Evolutionary conservation across 129 eudicot species (phyloP), one percentile per base, ranked within the genome.

Genomic region (Scalesia atractyloides): DNA sequence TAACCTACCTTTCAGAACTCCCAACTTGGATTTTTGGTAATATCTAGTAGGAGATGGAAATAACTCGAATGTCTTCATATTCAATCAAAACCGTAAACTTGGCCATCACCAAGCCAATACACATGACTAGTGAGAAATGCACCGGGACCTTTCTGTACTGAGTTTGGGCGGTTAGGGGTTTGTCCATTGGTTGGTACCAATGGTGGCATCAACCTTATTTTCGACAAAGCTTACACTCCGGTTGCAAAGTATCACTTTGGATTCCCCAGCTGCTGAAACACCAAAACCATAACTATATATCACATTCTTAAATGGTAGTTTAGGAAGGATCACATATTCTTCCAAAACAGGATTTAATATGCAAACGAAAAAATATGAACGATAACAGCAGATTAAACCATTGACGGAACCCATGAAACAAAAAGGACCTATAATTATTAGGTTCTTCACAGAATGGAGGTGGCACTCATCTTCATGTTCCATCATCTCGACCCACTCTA

Each of bases 301-400:
- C 12, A 0, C 10, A 50, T 4, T 17, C 5, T 6, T 34, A 1
- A 14, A n/a, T 36, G 9, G 68, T 4, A 1, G 50, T 36, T 7
- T 64, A 37, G 50, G 68, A 9, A 61, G 18, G 66, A 5, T 51
- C 20, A 51, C 6, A 51, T 51, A 51, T 51, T 51, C 58, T 16
- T 51, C 20, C 19, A 17, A 15, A 7, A 51, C 20, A 0, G 58
- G 58, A 51, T 51, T 51, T 9, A 1, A 81, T 30, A 81, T 65
- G 69, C 17, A 73, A 1, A 64, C 48, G 13, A 53, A 20, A 0
- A 66, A 82, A 4, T 9, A 0, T 43, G 30, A 30, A n/a, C 76
- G 63, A 64, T 83, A 73, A 20, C 77, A 26, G 71, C 80, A 80
- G 53, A 80, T 30, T 33, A 83, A 24, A 3, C 91, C 91, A 17